Conservation (phyloP, 2,329 filamentous ascomycete species). For the Lizonia empirigonia region DNA sequence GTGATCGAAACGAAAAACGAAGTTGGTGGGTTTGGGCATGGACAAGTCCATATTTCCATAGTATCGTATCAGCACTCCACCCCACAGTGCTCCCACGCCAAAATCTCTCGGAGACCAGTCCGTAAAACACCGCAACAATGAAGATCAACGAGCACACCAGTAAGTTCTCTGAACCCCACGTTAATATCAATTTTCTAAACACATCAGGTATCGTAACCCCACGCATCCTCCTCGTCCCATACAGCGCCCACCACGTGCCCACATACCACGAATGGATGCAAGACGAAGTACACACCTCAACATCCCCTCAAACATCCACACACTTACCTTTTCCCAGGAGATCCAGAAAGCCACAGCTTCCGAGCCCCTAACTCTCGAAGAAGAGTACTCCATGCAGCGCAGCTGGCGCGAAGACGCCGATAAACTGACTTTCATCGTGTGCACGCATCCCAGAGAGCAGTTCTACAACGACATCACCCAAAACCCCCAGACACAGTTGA, state of each 20-base stretch:
- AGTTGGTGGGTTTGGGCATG: no score
- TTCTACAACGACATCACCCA: background rate
- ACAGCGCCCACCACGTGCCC: conserved; percentile 78
- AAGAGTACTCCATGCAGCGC: conserved; percentile 90
- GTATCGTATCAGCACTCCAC: no score
- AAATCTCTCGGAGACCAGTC: background rate
- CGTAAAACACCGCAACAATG: conserved; percentile 34
- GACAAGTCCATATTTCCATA: no score
- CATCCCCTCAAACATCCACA: no score
- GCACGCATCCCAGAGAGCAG: conserved; percentile 41
- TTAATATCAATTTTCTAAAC: background rate
- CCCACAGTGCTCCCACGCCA: background rate
- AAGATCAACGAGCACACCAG: conserved; percentile 51
- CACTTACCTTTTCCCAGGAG: no score
- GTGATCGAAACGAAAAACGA: no score
- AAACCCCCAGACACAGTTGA: background rate
- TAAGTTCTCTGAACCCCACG: conserved; percentile 20
- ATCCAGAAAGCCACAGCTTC: conserved; percentile 87
- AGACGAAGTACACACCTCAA: conserved; percentile 63
- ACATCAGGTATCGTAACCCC: conserved; percentile 68
- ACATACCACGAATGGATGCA: conserved; percentile 93
- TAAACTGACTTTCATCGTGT: conserved; percentile 92
- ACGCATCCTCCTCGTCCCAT: conserved; percentile 78
- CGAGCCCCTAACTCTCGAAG: conserved; percentile 75
- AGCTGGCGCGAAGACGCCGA: conserved; percentile 82